Evolutionary conservation across 441 rosid genomes (phyloP), one percentile per base, ranked within the genome.

Genomic region (Brassica hybrid): DNA sequence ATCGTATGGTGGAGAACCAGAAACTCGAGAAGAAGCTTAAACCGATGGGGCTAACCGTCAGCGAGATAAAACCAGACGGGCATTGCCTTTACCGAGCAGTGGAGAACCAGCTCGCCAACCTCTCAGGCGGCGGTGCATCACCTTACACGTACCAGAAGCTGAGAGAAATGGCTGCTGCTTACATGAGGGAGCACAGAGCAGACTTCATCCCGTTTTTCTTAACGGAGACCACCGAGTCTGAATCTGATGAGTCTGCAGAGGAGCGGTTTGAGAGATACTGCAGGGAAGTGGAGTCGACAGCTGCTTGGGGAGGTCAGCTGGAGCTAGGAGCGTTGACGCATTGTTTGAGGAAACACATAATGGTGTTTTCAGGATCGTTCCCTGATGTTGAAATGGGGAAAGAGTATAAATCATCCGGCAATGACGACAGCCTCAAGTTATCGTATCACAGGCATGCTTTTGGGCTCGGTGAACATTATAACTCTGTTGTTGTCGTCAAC

Each of bases 351-450:
- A 93, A 80, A 77, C 93, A 83, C 70, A 88, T 91, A 38, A 82
- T 79, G 90, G 86, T 95, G 85, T 90, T 65, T 72, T 91, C 97
- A 0, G 95, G 96, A 78, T 93, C 94, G 11, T 90, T 91, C 69
- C 98, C 97, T 2, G 97, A 93, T 72, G 97, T 95, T 67, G 98
- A 91, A 81, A 93, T 93, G 96, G 99, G 98, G 58, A 90, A 82
- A 84, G 98, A 91, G 85, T 90, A 90, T 25, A 86, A 85, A 81
- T 72, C 88, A 81, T 72, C 88, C 0, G 84, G 80, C 7, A 82
- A 79, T 25, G 67, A 41, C 48, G 85, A 83, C 10, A 86, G 82
- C 71, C 73, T 94, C 57, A 69, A 71, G 87, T 67, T 94, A 57
- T 91, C 97, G 16, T 94, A 85, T 80, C 98, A 90, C 74, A 84